phyloP scores from a whole-genome alignment of 352 stramenopile genomes.

The Globisporangium solare region DNA sequence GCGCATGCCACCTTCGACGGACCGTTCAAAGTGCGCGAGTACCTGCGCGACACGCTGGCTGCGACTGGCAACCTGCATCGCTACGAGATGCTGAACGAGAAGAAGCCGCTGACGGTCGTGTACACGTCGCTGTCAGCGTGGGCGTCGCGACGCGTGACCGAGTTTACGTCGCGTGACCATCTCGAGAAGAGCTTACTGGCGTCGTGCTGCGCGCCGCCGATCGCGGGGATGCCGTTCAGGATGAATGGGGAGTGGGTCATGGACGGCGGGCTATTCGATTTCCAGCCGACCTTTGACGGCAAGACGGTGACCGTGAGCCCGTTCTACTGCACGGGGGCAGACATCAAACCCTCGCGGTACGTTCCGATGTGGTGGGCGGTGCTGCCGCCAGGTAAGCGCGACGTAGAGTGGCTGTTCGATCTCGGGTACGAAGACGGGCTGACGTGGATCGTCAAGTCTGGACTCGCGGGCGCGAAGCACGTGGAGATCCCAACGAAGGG shows the following conservation, averaged over 20 bases:
- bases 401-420: conserved; percentile 84
- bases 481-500: conserved; percentile 55
- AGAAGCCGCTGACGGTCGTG: conserved; percentile 44
- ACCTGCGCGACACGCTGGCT: conserved; percentile 48
- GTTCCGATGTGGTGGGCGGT: conserved; percentile 87
- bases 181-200: conserved; percentile 61
- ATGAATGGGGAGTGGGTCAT: conserved; percentile 84
- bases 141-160: conserved; percentile 56
- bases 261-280: conserved; percentile 80
- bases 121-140: conserved; percentile 74
- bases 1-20: conserved; percentile 46
- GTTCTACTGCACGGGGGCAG: conserved; percentile 84
- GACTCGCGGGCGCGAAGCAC: conserved; percentile 23
- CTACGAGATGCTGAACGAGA: conserved; percentile 44
- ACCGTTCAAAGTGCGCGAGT: conserved; percentile 63
- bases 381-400: conserved; percentile 53
- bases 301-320: conserved; percentile 78
- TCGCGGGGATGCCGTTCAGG: conserved; percentile 79
- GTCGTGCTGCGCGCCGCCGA: conserved; percentile 75
- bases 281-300: conserved; percentile 70
- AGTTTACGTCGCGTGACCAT: conserved; percentile 62
- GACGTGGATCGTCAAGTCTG: conserved; percentile 54
- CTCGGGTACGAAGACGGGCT: conserved; percentile 79
- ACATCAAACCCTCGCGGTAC: conserved; percentile 89
- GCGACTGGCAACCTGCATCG: conserved; percentile 33